These are phyloP conservation scores for Solanum hybrid DNA, from an alignment of 305 asterid species.

Conservation along the genomic window DNA sequence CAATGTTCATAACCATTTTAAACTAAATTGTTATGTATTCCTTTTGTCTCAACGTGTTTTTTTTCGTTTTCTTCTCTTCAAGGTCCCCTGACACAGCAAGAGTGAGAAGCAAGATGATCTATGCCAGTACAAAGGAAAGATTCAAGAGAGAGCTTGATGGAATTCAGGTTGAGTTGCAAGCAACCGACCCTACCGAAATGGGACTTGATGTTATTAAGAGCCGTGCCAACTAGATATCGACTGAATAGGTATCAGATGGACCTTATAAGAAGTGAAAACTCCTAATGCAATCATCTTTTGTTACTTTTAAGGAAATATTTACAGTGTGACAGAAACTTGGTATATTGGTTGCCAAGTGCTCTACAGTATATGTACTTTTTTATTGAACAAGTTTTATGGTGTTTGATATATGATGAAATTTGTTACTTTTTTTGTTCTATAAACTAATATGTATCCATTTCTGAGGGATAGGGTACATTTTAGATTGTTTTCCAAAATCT, in stretches of 20 bases:
- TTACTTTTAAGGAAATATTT: slow-evolving; percentile 26
- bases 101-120: slow-evolving; percentile 73
- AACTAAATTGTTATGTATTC: too few relatives aligned
- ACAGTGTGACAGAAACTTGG: slow-evolving; percentile 29
- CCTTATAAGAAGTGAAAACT: slow-evolving; percentile 15
- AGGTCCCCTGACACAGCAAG: slow-evolving; percentile 64
- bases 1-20: background rate
- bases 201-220: slow-evolving; percentile 60
- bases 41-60: background rate
- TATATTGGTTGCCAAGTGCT: slow-evolving; percentile 22
- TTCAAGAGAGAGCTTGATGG: slow-evolving; percentile 24
- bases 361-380: slow-evolving; percentile 18
- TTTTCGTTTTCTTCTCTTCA: too few relatives aligned
- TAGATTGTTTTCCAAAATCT: slow-evolving; percentile 2
- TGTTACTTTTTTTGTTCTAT: slow-evolving; percentile 13
- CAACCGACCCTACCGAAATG: slow-evolving; percentile 71
- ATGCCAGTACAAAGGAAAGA: slow-evolving; percentile 52
- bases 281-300: too few relatives aligned
- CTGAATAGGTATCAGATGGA: slow-evolving; percentile 4
- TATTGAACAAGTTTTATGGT: slow-evolving; percentile 14
- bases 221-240: slow-evolving; percentile 23
- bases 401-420: slow-evolving; percentile 30
- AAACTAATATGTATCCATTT: slow-evolving; percentile 35
- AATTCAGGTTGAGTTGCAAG: slow-evolving; percentile 60
- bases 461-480: slow-evolving; percentile 8